phyloP scores from a whole-genome alignment of 495 filamentous ascomycete species.

The Podospora pseudoanserina region DNA sequence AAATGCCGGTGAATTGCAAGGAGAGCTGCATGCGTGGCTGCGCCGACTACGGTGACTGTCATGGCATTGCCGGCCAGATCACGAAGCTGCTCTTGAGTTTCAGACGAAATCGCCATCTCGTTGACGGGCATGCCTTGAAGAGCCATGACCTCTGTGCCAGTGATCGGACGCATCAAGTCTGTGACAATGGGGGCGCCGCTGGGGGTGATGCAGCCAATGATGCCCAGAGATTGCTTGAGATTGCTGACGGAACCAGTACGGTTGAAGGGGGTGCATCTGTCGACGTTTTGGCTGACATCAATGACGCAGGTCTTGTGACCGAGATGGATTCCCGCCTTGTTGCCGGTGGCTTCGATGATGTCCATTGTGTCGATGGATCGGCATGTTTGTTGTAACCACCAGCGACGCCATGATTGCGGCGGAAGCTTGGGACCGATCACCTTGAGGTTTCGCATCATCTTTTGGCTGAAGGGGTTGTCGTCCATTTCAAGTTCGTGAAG shows the following conservation, averaged over 20 bases:
- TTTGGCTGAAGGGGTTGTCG: slow-evolving; percentile 25
- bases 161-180: slow-evolving; percentile 58
- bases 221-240: slow-evolving; percentile 43
- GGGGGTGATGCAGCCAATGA: slow-evolving; percentile 70
- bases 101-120: slow-evolving; percentile 58
- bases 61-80: slow-evolving; percentile 85
- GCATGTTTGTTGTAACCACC: slow-evolving; percentile 36
- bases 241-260: neutral
- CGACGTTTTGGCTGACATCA: slow-evolving; percentile 76
- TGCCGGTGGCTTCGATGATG: slow-evolving; percentile 51
- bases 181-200: slow-evolving; percentile 61
- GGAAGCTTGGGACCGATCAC: slow-evolving; percentile 13
- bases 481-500: slow-evolving; percentile 4
- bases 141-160: slow-evolving; percentile 61
- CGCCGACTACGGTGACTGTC: slow-evolving; percentile 69
- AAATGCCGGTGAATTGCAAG: slow-evolving; percentile 24
- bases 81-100: slow-evolving; percentile 61
- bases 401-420: slow-evolving; percentile 15
- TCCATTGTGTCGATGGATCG: slow-evolving; percentile 69
- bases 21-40: slow-evolving; percentile 49
- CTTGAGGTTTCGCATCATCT: slow-evolving; percentile 21
- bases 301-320: slow-evolving; percentile 59
- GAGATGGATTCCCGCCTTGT: slow-evolving; percentile 51
- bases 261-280: slow-evolving; percentile 40
- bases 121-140: slow-evolving; percentile 71